phyloP scores from a whole-genome alignment of 768 basidiomycete species.

The Albatrellus ellisii region DNA sequence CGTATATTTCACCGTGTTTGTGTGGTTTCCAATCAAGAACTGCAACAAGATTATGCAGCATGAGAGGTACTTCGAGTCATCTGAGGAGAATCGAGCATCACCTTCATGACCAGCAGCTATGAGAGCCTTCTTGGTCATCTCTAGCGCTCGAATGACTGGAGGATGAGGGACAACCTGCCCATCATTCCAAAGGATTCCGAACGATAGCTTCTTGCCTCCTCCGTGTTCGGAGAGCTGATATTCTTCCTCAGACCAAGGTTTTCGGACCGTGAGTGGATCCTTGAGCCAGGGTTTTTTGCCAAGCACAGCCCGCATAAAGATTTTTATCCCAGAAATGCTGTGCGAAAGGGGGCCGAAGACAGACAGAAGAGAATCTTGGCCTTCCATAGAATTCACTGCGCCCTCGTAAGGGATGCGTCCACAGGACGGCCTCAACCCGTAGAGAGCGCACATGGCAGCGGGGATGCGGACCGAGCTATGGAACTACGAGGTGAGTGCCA shows the following conservation, averaged over 20 bases:
- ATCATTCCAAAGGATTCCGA: constrained; percentile 28
- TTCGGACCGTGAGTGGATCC: constrained; percentile 46
- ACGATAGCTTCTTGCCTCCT: constrained; percentile 26
- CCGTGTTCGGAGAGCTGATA: constrained; percentile 51
- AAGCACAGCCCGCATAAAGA: constrained; percentile 53
- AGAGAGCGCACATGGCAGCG: constrained; percentile 51
- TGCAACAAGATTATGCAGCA: constrained; percentile 8
- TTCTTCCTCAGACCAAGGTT: constrained; percentile 46
- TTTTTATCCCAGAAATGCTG: constrained; percentile 45
- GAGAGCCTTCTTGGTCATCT: constrained; percentile 29
- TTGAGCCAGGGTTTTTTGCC: constrained; percentile 48
- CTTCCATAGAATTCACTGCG: constrained; percentile 49
- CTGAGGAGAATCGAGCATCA: constrained; percentile 8
- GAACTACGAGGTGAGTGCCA: not conserved
- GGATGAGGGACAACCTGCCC: constrained; percentile 35
- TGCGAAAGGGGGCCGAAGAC: constrained; percentile 63
- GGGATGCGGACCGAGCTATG: constrained; percentile 65
- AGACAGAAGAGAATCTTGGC: constrained; percentile 57
- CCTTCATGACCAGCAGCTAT: constrained; percentile 38
- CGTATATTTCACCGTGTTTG: constrained; percentile 18
- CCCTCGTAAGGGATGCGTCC: constrained; percentile 61
- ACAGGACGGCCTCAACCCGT: constrained; percentile 59
- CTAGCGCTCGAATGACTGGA: constrained; percentile 38
- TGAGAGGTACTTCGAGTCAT: not conserved
- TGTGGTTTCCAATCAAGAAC: constrained; percentile 25